Evolutionary conservation across 2,329 filamentous ascomycete genomes (phyloP).

Genomic region (Sordariomycetes sp.): DNA sequence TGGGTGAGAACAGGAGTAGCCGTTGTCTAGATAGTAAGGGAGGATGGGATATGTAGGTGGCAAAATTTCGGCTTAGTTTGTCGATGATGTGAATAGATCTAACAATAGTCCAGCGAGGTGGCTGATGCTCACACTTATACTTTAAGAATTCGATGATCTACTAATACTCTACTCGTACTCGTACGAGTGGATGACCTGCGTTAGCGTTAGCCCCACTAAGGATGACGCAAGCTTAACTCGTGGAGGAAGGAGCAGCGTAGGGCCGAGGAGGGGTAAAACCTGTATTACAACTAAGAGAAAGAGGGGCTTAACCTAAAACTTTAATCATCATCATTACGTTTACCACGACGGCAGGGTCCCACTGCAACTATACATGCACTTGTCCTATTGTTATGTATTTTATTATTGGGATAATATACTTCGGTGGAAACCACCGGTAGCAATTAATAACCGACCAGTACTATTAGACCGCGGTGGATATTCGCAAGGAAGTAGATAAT

Average conservation of each 20-base stretch:
- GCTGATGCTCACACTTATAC: background rate
- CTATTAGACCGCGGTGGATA: background rate
- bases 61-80: background rate
- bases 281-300: background rate
- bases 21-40: background rate
- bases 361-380: background rate
- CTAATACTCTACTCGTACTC: too few species aligned
- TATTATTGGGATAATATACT: background rate
- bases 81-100: background rate
- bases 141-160: background rate
- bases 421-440: background rate
- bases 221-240: background rate
- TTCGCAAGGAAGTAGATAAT: too few species aligned
- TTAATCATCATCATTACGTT: background rate
- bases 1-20: background rate
- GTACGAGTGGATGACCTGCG: background rate
- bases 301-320: background rate
- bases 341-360: background rate
- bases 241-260: background rate
- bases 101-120: background rate
- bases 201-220: background rate
- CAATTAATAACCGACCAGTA: background rate
- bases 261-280: background rate
- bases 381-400: background rate
- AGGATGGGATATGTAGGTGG: background rate